phyloP scores from a whole-genome alignment of 2,329 filamentous ascomycete species.

The Helminthosporium solani region DNA sequence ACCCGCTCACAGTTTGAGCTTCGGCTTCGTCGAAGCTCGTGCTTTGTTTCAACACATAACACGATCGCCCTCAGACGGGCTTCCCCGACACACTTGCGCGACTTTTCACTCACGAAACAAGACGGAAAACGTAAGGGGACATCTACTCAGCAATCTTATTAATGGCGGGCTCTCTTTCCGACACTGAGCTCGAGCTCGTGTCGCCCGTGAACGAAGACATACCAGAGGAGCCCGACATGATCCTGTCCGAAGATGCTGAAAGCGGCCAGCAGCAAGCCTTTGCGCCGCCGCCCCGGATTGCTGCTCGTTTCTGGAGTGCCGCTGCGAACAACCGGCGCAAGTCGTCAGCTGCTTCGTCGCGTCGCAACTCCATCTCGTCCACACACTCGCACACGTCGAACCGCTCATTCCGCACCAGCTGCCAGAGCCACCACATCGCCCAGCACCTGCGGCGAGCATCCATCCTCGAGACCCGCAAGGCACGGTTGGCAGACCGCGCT shows the following conservation, averaged over 20 bases:
- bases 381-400: slow-evolving; percentile 70
- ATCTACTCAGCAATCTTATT: no score
- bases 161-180: slow-evolving; percentile 34
- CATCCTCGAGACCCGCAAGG: slow-evolving; percentile 78
- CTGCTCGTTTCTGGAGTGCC: slow-evolving; percentile 71
- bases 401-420: slow-evolving; percentile 55
- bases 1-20: slow-evolving; percentile 22
- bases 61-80: slow-evolving; percentile 4
- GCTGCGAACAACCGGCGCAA: slow-evolving; percentile 66
- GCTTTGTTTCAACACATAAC: slow-evolving; percentile 33
- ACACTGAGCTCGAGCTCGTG: slow-evolving; percentile 36
- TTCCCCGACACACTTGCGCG: slow-evolving; percentile 23
- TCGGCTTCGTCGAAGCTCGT: slow-evolving; percentile 27
- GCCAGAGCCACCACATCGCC: slow-evolving; percentile 74
- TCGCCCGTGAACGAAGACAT: slow-evolving; percentile 41
- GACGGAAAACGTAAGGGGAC: no score
- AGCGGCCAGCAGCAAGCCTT: slow-evolving; percentile 46
- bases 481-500: slow-evolving; percentile 74
- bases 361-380: slow-evolving; percentile 77
- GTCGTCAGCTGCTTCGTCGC: slow-evolving; percentile 74
- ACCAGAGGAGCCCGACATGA: slow-evolving; percentile 45
- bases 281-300: slow-evolving; percentile 73
- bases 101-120: slow-evolving; percentile 8
- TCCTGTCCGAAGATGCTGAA: slow-evolving; percentile 43
- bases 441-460: slow-evolving; percentile 78